A percentile compares a stretch with the other conserved stretches of the same genome.
These are phyloP conservation scores for Sarocladiaceae sp. DNA, from an alignment of 2,329 filamentous ascomycete genomes.

Conservation along the genomic window DNA sequence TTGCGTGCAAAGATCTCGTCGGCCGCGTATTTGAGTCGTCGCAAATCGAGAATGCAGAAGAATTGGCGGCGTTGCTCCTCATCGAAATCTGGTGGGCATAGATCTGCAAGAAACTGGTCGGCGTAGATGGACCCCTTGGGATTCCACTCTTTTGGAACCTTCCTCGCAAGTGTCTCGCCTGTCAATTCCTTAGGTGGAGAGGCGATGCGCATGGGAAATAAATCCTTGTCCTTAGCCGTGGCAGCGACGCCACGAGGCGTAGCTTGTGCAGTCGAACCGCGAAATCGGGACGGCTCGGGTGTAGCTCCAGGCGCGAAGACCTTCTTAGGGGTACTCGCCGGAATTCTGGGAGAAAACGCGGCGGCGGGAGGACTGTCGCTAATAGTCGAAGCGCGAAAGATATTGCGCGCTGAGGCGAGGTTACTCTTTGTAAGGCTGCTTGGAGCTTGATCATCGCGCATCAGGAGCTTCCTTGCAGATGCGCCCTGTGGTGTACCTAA, in stretches of 20 bases:
- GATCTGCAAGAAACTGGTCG: constrained; percentile 53
- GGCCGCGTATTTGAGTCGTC: constrained; percentile 57
- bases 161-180: constrained; percentile 49
- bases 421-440: constrained; percentile 31
- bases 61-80: constrained; percentile 58
- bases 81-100: constrained; percentile 53
- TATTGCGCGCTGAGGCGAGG: constrained; percentile 33
- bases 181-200: constrained; percentile 53
- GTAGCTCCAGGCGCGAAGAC: constrained; percentile 43
- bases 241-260: constrained; percentile 46
- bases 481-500: constrained; percentile 33
- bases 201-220: constrained; percentile 56
- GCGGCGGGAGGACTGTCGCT: constrained; percentile 26
- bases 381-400: constrained; percentile 36
- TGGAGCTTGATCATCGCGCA: constrained; percentile 29
- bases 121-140: constrained; percentile 54
- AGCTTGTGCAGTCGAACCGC: constrained; percentile 42
- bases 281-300: constrained; percentile 38
- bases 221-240: constrained; percentile 44
- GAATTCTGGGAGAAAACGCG: constrained; percentile 41
- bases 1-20: constrained; percentile 58
- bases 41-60: constrained; percentile 59
- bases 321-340: constrained; percentile 41
- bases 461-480: constrained; percentile 30
- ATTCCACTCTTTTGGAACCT: constrained; percentile 49